Evolutionary conservation across 306 rosid genomes (phyloP).

Genomic region (Carpinus viminea): DNA sequence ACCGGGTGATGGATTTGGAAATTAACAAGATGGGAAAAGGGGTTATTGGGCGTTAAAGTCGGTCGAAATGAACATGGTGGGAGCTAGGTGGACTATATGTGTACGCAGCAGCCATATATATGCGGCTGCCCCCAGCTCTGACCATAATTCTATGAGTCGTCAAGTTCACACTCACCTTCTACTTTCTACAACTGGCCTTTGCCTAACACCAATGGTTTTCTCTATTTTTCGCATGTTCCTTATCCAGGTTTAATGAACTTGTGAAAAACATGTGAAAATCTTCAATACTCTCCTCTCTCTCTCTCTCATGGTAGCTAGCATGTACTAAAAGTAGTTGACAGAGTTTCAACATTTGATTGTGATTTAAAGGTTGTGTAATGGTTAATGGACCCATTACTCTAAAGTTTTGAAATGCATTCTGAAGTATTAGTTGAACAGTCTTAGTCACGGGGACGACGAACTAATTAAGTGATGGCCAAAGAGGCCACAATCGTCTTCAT

Average conservation of each 20-base stretch:
- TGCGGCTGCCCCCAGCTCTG: neutral
- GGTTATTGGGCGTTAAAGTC: no score
- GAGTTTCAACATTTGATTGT: slow-evolving; percentile 1
- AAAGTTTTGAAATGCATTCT: slow-evolving; percentile 22
- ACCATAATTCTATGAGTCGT: neutral
- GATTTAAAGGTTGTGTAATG: neutral
- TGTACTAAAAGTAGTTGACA: neutral
- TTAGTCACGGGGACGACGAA: neutral
- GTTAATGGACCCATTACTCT: slow-evolving; percentile 1
- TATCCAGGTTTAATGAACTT: neutral
- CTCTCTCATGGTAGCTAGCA: no score
- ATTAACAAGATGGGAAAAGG: no score
- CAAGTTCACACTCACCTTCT: neutral
- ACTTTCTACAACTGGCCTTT: neutral
- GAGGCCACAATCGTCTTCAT: no score
- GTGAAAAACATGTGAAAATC: slow-evolving; percentile 23
- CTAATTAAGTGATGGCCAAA: no score
- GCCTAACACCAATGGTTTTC: neutral
- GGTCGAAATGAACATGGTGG: no score
- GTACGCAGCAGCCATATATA: no score
- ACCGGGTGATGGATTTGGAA: no score
- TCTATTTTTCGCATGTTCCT: neutral
- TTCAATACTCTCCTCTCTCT: neutral
- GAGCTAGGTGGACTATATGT: neutral
- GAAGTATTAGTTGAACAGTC: slow-evolving; percentile 15